Conservation (phyloP, 768 basidiomycete species). For the Saitozyma podzolica region DNA sequence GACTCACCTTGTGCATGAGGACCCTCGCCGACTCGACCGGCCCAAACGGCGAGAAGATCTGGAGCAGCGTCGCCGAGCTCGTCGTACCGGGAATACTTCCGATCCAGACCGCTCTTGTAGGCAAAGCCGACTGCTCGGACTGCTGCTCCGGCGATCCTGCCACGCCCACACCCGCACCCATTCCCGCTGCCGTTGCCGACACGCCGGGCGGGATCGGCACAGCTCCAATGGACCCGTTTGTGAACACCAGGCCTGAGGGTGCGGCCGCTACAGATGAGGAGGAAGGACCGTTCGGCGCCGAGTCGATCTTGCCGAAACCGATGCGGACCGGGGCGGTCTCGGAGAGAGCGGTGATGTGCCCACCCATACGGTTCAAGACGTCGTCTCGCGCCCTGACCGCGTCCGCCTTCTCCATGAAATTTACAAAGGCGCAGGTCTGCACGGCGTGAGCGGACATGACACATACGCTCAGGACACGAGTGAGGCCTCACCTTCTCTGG, state of each 20-base stretch:
- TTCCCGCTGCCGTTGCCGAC: neutral
- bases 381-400: conserved; percentile 98
- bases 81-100: conserved; percentile 95
- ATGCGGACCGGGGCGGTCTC: conserved; percentile 96
- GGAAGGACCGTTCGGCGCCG: conserved; percentile 80
- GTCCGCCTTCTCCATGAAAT: conserved; percentile 92
- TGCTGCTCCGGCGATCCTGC: conserved; percentile 18
- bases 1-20: conserved; percentile 93
- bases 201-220: conserved; percentile 44
- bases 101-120: conserved; percentile 95
- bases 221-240: conserved; percentile 54
- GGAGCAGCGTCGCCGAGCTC: conserved; percentile 88
- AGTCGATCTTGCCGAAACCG: conserved; percentile 97
- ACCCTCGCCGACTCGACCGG: conserved; percentile 96
- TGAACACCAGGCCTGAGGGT: conserved; percentile 49
- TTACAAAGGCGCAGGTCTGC: conserved; percentile 98
- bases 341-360: conserved; percentile 75
- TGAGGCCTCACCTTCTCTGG: conserved; percentile 80
- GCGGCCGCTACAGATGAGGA: conserved; percentile 62
- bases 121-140: conserved; percentile 76
- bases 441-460: neutral
- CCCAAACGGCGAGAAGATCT: conserved; percentile 95
- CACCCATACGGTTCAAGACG: conserved; percentile 90
- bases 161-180: conserved; percentile 8
- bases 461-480: neutral